phyloP scores from a whole-genome alignment of 2,329 filamentous ascomycete genomes.

The Cladobotryum protrusum region DNA sequence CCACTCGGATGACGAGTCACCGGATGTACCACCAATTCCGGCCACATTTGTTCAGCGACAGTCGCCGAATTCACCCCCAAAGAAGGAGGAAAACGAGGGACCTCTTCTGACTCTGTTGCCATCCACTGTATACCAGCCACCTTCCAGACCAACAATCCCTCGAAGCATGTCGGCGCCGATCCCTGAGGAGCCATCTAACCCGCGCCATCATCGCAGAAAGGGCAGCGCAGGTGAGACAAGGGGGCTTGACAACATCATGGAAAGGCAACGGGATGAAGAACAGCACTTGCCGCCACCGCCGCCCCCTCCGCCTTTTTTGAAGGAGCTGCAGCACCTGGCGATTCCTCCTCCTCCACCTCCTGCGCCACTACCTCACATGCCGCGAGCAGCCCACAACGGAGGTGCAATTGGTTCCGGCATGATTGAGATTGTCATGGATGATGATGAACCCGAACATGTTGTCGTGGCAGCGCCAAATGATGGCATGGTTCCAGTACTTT shows the following conservation, averaged over 20 bases:
- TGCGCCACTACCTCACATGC: slow-evolving; percentile 46
- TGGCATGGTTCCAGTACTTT: slow-evolving; percentile 38
- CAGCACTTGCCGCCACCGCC: slow-evolving; percentile 45
- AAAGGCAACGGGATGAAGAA: slow-evolving; percentile 44
- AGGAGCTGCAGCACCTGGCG: slow-evolving; percentile 57
- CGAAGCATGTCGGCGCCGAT: slow-evolving; percentile 57
- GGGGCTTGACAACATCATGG: slow-evolving; percentile 43
- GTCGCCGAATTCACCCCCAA: slow-evolving; percentile 33
- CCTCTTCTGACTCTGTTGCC: slow-evolving; percentile 45
- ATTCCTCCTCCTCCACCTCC: slow-evolving; percentile 56
- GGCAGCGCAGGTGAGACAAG: slow-evolving; percentile 32
- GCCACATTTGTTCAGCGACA: slow-evolving; percentile 38
- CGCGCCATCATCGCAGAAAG: slow-evolving; percentile 28
- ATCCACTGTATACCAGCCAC: slow-evolving; percentile 56
- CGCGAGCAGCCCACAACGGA: slow-evolving; percentile 32
- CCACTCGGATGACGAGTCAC: slow-evolving; percentile 41
- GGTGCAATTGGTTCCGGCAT: slow-evolving; percentile 47
- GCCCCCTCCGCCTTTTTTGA: slow-evolving; percentile 48
- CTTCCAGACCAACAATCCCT: slow-evolving; percentile 41
- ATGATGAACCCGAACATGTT: slow-evolving; percentile 38
- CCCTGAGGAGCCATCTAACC: slow-evolving; percentile 31
- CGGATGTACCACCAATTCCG: slow-evolving; percentile 42
- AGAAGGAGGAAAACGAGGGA: slow-evolving; percentile 23
- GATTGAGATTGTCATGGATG: slow-evolving; percentile 63
- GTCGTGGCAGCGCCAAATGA: slow-evolving; percentile 33